A percentile compares a stretch with the other conserved stretches of the same genome.
Evolutionary conservation across 805 yeast species (phyloP).

Genomic region (Starmerella vitae): DNA sequence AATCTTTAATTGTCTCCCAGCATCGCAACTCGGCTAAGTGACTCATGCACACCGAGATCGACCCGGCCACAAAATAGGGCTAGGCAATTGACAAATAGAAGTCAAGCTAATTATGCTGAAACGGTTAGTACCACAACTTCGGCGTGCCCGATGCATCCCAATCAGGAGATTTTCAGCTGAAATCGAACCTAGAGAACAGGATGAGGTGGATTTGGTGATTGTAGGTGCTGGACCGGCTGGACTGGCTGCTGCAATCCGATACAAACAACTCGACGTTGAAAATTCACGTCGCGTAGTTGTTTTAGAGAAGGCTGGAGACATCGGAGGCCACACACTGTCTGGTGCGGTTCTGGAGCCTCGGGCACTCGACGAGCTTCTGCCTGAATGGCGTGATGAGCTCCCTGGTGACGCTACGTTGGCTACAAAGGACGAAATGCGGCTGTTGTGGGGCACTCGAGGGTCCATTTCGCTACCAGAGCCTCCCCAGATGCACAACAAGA

Average conservation of each 20-base stretch:
- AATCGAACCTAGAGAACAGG: constrained; percentile 54
- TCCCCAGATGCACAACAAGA: constrained; percentile 71
- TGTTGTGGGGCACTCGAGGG: constrained; percentile 40
- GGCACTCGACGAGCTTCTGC: constrained; percentile 72
- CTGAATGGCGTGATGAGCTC: constrained; percentile 37
- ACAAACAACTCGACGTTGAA: constrained; percentile 70
- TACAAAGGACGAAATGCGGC: constrained; percentile 58
- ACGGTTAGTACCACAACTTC: background rate
- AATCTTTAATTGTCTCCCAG: too few species aligned
- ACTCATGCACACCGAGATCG: background rate
- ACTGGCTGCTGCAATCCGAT: constrained; percentile 76
- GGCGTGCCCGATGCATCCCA: too few species aligned
- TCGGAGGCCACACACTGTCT: constrained; percentile 83
- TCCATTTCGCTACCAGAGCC: constrained; percentile 80
- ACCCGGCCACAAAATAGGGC: background rate
- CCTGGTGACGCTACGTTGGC: constrained; percentile 61
- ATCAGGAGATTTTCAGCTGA: too few species aligned
- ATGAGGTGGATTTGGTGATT: constrained; percentile 83
- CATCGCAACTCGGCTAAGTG: background rate
- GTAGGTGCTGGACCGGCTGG: constrained; percentile 99
- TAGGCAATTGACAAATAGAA: background rate
- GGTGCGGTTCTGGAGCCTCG: constrained; percentile 92
- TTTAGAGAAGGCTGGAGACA: constrained; percentile 81
- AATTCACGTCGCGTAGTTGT: constrained; percentile 69
- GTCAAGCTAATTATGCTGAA: background rate